phyloP scores from a whole-genome alignment of 192 early-diverging fungal species.

The Linderina pennispora region DNA sequence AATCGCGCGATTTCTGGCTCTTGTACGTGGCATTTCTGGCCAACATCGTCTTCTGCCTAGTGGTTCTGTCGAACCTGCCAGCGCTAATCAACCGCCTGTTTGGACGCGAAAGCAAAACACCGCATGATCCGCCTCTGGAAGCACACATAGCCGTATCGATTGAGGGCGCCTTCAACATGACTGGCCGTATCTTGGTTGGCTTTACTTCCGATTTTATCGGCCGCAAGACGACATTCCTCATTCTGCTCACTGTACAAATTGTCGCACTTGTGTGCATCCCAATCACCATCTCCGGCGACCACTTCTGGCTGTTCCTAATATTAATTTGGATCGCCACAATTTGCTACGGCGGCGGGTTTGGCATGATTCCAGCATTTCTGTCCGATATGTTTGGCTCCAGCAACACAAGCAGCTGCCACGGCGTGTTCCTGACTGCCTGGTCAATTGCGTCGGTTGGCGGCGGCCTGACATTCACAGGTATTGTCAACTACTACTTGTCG shows the following conservation, averaged over 20 bases:
- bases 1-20: slow-evolving; percentile 55
- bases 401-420: slow-evolving; percentile 73
- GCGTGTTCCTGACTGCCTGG: slow-evolving; percentile 72
- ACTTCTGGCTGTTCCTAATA: slow-evolving; percentile 52
- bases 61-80: slow-evolving; percentile 53
- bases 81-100: slow-evolving; percentile 51
- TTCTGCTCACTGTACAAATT: slow-evolving; percentile 52
- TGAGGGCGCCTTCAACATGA: slow-evolving; percentile 57
- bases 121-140: slow-evolving; percentile 14
- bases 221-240: slow-evolving; percentile 61
- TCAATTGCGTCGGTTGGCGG: slow-evolving; percentile 61
- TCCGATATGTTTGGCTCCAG: slow-evolving; percentile 70
- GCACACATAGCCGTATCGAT: slow-evolving; percentile 54
- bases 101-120: slow-evolving; percentile 33
- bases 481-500: slow-evolving; percentile 49
- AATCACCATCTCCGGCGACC: slow-evolving; percentile 45
- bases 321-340: slow-evolving; percentile 56
- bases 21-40: slow-evolving; percentile 55
- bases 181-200: slow-evolving; percentile 51
- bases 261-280: slow-evolving; percentile 52
- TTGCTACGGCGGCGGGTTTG: slow-evolving; percentile 73
- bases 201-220: slow-evolving; percentile 49
- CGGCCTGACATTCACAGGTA: slow-evolving; percentile 59
- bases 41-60: slow-evolving; percentile 57
- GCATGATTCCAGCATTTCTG: slow-evolving; percentile 69